Evolutionary conservation across 148 eudicot species (phyloP).

Genomic region (Camellia sinensis): DNA sequence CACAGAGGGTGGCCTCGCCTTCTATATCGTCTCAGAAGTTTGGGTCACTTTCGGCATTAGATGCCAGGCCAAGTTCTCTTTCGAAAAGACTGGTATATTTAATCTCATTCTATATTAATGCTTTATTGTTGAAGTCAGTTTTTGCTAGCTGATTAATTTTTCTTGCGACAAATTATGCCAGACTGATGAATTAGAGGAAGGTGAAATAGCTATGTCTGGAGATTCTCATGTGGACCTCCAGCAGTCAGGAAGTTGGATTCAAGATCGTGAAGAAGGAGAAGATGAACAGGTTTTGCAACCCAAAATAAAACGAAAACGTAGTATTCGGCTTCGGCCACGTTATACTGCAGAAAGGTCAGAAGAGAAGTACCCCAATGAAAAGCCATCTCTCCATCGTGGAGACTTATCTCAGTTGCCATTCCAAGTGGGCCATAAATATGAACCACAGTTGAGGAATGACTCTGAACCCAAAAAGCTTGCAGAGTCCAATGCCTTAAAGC

Average conservation of each 20-base stretch:
- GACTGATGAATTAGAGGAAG: slow-evolving; percentile 90
- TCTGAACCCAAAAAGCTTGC: slow-evolving; percentile 46
- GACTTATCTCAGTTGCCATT: slow-evolving; percentile 59
- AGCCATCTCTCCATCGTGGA: slow-evolving; percentile 51
- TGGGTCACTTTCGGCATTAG: slow-evolving; percentile 88
- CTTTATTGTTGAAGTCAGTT: slow-evolving; percentile 1
- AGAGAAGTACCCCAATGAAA: slow-evolving; percentile 50
- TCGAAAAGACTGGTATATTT: slow-evolving; percentile 60
- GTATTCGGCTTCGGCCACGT: slow-evolving; percentile 75
- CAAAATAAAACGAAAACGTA: slow-evolving; percentile 83
- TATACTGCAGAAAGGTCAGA: slow-evolving; percentile 52
- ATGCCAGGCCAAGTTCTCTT: slow-evolving; percentile 75
- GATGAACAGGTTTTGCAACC: slow-evolving; percentile 95
- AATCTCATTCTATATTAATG: slow-evolving; percentile 4
- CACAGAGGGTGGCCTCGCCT: slow-evolving; percentile 44
- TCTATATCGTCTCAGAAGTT: slow-evolving; percentile 87
- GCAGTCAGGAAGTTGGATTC: slow-evolving; percentile 95
- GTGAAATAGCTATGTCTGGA: slow-evolving; percentile 82
- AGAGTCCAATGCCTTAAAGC: slow-evolving; percentile 42
- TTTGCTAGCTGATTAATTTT: slow-evolving; percentile 15
- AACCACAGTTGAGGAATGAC: slow-evolving; percentile 37
- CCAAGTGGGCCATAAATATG: slow-evolving; percentile 54
- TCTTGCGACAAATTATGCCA: slow-evolving; percentile 33
- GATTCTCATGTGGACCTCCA: slow-evolving; percentile 85
- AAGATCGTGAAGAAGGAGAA: slow-evolving; percentile 93